phyloP scores from a whole-genome alignment of 441 rosid species.

The Eutrema salsugineum region DNA sequence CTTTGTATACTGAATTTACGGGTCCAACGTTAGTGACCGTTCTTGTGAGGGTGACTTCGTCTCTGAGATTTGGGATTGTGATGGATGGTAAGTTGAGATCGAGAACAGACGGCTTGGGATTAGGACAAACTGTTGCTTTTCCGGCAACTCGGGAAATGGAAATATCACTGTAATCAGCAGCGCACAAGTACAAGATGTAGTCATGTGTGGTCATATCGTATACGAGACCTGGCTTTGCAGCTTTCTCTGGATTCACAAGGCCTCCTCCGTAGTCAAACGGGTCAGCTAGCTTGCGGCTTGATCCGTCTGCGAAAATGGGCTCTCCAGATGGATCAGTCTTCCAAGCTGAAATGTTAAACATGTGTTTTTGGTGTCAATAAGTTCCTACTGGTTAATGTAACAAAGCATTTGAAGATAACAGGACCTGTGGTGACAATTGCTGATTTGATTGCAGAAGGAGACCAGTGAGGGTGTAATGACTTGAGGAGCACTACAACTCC shows the following conservation, averaged over 20 bases:
- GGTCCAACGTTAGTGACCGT: conserved; percentile 44
- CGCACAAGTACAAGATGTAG: not conserved
- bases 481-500: conserved; percentile 38
- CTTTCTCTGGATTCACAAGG: not conserved
- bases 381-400: not conserved
- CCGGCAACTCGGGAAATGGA: not conserved
- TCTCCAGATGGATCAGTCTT: not conserved
- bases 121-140: conserved; percentile 23
- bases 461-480: conserved; percentile 34
- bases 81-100: conserved; percentile 29
- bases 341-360: not conserved
- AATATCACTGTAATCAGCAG: not conserved
- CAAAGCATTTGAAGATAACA: not conserved
- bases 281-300: not conserved
- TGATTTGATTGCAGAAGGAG: conserved; percentile 47
- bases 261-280: conserved; percentile 1
- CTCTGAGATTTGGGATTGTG: conserved; percentile 42
- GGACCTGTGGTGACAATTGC: conserved; percentile 44
- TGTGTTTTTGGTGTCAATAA: not conserved
- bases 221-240: not conserved
- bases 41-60: conserved; percentile 35
- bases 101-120: not conserved
- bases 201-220: not conserved
- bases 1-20: not conserved
- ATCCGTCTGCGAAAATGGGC: not conserved